Percentiles rank a stretch among this genome's conserved stretches.
These are phyloP conservation scores for Podospora appendiculata DNA, from an alignment of 495 filamentous ascomycete species.

Conservation along the genomic window DNA sequence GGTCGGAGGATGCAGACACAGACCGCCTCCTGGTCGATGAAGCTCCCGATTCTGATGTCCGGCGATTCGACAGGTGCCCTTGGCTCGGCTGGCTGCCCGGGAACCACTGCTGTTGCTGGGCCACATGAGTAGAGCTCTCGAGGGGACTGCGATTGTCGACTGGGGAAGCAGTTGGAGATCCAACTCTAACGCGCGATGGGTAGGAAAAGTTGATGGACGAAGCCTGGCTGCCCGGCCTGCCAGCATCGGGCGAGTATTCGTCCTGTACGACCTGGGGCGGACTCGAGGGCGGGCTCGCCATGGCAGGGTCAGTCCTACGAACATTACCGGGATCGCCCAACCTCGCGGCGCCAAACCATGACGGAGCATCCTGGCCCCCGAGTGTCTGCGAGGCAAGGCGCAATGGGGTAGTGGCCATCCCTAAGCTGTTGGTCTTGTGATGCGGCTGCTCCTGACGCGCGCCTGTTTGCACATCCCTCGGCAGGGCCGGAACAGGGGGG, in stretches of 20 bases:
- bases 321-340: conserved; percentile 35
- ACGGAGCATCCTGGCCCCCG: conserved; percentile 19
- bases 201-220: conserved; percentile 82
- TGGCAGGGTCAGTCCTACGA: conserved; percentile 32
- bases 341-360: conserved; percentile 35
- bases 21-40: conserved; percentile 14
- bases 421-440: conserved; percentile 19
- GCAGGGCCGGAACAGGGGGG: conserved; percentile 71
- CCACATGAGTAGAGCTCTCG: neutral
- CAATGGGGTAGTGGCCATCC: conserved; percentile 28
- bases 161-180: conserved; percentile 25
- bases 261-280: conserved; percentile 16
- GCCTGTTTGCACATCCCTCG: conserved; percentile 33
- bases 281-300: conserved; percentile 28
- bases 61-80: conserved; percentile 1
- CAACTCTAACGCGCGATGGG: conserved; percentile 38
- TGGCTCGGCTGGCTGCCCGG: neutral
- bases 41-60: neutral
- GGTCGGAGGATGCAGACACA: conserved; percentile 20
- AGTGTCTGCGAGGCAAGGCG: conserved; percentile 39
- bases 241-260: conserved; percentile 6
- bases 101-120: neutral
- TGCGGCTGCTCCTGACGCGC: conserved; percentile 6
- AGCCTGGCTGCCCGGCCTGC: conserved; percentile 50
- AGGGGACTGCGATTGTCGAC: neutral